Evolutionary conservation across 2,329 filamentous ascomycete species (phyloP).

Genomic region (Chrysoporthe deuterocubensis): DNA sequence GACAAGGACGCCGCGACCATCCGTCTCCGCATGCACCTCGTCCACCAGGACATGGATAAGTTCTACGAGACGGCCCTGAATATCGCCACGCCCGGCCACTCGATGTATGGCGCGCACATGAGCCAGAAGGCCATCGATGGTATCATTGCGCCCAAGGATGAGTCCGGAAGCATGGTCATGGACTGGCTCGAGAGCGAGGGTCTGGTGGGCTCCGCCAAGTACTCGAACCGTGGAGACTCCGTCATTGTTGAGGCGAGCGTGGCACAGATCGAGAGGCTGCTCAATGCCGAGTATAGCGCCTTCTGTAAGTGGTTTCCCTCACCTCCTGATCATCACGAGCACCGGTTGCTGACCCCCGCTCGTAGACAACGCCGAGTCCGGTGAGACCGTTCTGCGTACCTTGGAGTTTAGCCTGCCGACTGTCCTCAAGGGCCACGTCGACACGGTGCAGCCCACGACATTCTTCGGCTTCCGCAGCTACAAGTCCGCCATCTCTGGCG

Average conservation of each 20-base stretch:
- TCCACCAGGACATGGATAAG: slow-evolving; percentile 28
- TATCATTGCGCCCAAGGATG: slow-evolving; percentile 32
- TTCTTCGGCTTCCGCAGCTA: slow-evolving; percentile 28
- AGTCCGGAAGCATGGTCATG: slow-evolving; percentile 31
- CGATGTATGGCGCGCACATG: slow-evolving; percentile 34
- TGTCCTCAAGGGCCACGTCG: slow-evolving; percentile 22
- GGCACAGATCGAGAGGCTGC: slow-evolving; percentile 45
- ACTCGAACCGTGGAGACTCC: slow-evolving; percentile 43
- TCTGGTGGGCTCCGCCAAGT: slow-evolving; percentile 26
- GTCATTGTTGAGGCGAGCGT: slow-evolving; percentile 45
- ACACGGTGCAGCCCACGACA: slow-evolving; percentile 28
- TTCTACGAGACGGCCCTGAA: slow-evolving; percentile 24
- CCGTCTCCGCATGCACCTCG: slow-evolving; percentile 26
- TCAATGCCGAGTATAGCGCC: slow-evolving; percentile 34
- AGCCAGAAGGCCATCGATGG: slow-evolving; percentile 32
- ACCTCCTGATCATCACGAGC: slow-evolving; percentile 30
- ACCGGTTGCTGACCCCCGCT: slow-evolving; percentile 29
- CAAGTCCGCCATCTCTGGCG: slow-evolving; percentile 17
- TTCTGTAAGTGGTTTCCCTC: slow-evolving; percentile 38
- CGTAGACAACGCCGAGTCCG: slow-evolving; percentile 30
- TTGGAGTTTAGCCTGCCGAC: slow-evolving; percentile 25
- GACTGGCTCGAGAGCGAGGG: slow-evolving; percentile 32
- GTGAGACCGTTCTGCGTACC: slow-evolving; percentile 27
- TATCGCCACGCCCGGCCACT: slow-evolving; percentile 33
- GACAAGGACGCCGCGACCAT: slow-evolving; percentile 23